Evolutionary conservation across 2,329 filamentous ascomycete species (phyloP).

Genomic region (Diplodia corticola): DNA sequence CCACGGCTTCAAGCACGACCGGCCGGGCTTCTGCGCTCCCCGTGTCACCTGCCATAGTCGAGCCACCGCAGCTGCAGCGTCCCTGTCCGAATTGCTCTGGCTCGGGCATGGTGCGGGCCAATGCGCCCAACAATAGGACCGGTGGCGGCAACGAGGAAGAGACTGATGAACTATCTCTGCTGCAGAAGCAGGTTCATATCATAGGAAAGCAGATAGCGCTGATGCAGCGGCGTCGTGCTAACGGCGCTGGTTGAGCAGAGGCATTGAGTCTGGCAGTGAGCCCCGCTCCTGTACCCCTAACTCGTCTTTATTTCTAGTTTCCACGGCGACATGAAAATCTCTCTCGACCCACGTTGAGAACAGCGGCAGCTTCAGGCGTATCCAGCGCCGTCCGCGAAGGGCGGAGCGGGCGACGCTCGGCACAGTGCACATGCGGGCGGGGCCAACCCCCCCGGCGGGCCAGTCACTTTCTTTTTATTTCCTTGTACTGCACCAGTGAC

Average conservation of each 20-base stretch:
- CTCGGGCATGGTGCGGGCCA: constrained; percentile 15
- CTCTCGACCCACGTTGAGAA: not conserved
- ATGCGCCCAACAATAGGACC: constrained; percentile 10
- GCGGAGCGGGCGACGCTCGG: not conserved
- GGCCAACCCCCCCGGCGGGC: not conserved
- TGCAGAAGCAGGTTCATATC: constrained; percentile 24
- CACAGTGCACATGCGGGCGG: not conserved
- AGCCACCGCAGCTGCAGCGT: not conserved
- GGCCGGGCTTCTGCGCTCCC: constrained; percentile 13
- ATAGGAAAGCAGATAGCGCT: constrained; percentile 24
- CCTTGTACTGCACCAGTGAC: not conserved
- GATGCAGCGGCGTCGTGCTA: constrained; percentile 23
- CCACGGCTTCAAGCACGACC: constrained; percentile 16
- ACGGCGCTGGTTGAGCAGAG: constrained; percentile 18
- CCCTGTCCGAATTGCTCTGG: constrained; percentile 16
- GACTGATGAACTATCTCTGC: constrained; percentile 21
- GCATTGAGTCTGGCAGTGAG: not conserved
- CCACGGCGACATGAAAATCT: not conserved
- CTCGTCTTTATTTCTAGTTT: not conserved
- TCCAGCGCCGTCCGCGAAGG: not conserved
- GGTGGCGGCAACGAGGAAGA: constrained; percentile 7
- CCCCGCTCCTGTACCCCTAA: not conserved
- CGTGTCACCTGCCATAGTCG: constrained; percentile 14
- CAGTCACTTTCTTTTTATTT: constrained; percentile 1
- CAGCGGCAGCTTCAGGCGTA: not conserved